phyloP scores from a whole-genome alignment of 1,139 yeast species.

The Hemisphaericaspora lyxosophila region DNA sequence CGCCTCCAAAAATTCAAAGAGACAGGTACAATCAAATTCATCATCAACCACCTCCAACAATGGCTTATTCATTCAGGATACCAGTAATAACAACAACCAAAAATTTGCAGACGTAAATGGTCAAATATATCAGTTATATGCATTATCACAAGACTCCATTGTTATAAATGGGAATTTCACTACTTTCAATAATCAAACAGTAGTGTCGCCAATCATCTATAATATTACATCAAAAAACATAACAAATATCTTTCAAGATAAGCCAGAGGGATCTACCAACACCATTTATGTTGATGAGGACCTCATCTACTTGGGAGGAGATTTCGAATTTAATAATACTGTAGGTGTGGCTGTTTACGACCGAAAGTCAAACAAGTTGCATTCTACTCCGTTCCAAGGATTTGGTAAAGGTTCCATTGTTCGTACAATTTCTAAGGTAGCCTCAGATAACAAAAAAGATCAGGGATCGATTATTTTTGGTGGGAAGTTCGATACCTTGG shows the following conservation, averaged over 20 bases:
- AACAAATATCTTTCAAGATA: constrained; percentile 36
- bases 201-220: constrained; percentile 55
- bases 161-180: constrained; percentile 48
- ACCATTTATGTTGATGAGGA: constrained; percentile 49
- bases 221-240: constrained; percentile 48
- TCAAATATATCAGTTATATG: constrained; percentile 27
- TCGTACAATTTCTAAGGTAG: constrained; percentile 60
- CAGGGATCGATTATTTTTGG: constrained; percentile 67
- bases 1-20: constrained; percentile 10
- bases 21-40: constrained; percentile 7
- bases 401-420: constrained; percentile 62
- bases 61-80: constrained; percentile 33
- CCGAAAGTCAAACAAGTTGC: constrained; percentile 39
- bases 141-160: constrained; percentile 28
- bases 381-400: constrained; percentile 70
- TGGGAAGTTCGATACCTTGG: constrained; percentile 69
- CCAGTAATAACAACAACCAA: constrained; percentile 27
- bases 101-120: constrained; percentile 38
- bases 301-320: constrained; percentile 78
- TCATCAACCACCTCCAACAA: constrained; percentile 10
- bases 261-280: constrained; percentile 48
- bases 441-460: constrained; percentile 30
- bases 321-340: constrained; percentile 55
- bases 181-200: constrained; percentile 32
- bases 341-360: constrained; percentile 71